phyloP scores from a whole-genome alignment of 75 land plant species.

The Pinus taeda region DNA sequence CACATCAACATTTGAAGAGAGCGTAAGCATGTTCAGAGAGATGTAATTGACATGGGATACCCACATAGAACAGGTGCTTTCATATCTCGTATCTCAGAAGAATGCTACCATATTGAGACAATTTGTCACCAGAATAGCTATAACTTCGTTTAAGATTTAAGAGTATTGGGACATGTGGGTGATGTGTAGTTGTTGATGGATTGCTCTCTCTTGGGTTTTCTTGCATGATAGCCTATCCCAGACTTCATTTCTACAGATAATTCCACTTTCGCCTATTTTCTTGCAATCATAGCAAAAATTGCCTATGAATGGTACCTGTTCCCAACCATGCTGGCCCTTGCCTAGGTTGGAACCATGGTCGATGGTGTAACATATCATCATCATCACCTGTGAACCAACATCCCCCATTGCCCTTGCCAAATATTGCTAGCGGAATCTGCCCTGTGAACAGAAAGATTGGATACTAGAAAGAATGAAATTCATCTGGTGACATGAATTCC shows the following conservation, averaged over 20 bases:
- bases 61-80: neutral
- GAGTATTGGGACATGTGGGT: too few species aligned
- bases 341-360: too few species aligned
- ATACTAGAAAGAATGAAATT: neutral
- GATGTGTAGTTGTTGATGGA: neutral
- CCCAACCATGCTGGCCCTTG: too few species aligned
- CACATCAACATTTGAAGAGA: neutral
- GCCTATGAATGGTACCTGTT: too few species aligned
- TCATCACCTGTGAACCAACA: too few species aligned
- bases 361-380: too few species aligned
- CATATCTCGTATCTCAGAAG: neutral
- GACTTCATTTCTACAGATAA: neutral
- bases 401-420: neutral
- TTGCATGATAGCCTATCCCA: neutral
- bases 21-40: too few species aligned
- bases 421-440: neutral
- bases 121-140: too few species aligned
- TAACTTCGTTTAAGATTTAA: too few species aligned
- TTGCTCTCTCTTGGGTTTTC: neutral
- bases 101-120: neutral
- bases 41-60: too few species aligned
- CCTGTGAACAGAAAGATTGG: neutral
- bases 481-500: too few species aligned
- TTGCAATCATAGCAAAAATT: too few species aligned
- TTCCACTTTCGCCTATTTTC: neutral